Evolutionary conservation across 352 stramenopile species (phyloP).

Genomic region (Globisporangium abappressorium): DNA sequence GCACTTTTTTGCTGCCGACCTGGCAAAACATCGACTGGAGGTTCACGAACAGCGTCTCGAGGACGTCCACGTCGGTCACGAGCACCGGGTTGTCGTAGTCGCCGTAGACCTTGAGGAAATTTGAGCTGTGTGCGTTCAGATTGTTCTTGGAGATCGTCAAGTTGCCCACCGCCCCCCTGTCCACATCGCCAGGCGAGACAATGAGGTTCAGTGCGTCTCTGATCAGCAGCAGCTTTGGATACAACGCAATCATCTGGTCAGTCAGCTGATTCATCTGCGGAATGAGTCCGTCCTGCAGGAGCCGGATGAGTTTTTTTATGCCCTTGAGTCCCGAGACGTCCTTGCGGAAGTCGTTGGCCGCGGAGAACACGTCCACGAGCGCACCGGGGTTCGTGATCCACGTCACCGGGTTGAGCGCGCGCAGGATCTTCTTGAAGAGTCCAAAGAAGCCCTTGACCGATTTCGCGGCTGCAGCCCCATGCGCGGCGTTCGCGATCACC

Average conservation of each 20-base stretch:
- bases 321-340: neutral
- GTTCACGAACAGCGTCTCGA: conserved; percentile 4
- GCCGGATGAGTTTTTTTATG: neutral
- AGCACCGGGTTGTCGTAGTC: neutral
- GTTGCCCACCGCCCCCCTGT: neutral
- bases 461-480: neutral
- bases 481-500: conserved; percentile 1
- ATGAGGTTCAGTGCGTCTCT: neutral
- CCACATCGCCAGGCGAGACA: neutral
- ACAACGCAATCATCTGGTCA: neutral
- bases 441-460: neutral
- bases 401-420: neutral
- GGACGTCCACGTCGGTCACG: neutral
- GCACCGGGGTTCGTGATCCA: neutral
- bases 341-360: conserved; percentile 7
- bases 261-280: conserved; percentile 7
- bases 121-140: neutral
- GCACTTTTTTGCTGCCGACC: neutral
- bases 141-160: neutral
- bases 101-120: conserved; percentile 4
- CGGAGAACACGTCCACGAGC: neutral
- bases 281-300: conserved; percentile 5
- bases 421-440: conserved; percentile 3
- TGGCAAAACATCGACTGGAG: neutral
- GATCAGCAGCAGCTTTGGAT: neutral